Conservation (phyloP, 805 yeast species). For the Henningerozyma blattae region DNA sequence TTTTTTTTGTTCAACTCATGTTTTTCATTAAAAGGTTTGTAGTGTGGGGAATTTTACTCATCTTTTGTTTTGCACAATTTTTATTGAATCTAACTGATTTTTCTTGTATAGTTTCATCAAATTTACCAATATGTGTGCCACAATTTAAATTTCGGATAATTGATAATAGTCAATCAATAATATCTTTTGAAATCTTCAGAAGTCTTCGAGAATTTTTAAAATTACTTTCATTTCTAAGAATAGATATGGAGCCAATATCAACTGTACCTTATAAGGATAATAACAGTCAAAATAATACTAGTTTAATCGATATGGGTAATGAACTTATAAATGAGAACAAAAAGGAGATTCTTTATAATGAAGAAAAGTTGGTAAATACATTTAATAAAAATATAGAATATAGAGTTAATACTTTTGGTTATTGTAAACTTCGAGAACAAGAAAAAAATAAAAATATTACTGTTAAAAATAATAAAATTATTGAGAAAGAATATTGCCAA, state of each 20-base stretch:
- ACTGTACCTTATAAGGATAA: slow-evolving; percentile 6
- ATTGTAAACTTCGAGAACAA: slow-evolving; percentile 12
- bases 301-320: too few species aligned
- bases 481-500: slow-evolving; percentile 13
- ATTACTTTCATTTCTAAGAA: slow-evolving; percentile 19
- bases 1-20: slow-evolving; percentile 1
- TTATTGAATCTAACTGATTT: slow-evolving; percentile 16
- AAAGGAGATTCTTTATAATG: slow-evolving; percentile 7
- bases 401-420: slow-evolving; percentile 18
- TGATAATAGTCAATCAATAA: slow-evolving; percentile 12
- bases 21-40: slow-evolving; percentile 9
- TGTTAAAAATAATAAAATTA: too few species aligned
- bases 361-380: slow-evolving; percentile 18
- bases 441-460: too few species aligned
- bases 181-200: slow-evolving; percentile 13
- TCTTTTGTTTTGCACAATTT: slow-evolving; percentile 9
- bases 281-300: too few species aligned
- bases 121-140: slow-evolving; percentile 16
- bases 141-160: slow-evolving; percentile 16
- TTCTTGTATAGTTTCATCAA: slow-evolving; percentile 11
- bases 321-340: too few species aligned
- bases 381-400: slow-evolving; percentile 12
- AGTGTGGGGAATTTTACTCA: slow-evolving; percentile 10
- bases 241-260: slow-evolving; percentile 19
- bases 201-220: slow-evolving; percentile 17